A percentile compares a stretch with the other conserved stretches of the same genome.
phyloP scores from a whole-genome alignment of 441 rosid species.

The Croton setiger region DNA sequence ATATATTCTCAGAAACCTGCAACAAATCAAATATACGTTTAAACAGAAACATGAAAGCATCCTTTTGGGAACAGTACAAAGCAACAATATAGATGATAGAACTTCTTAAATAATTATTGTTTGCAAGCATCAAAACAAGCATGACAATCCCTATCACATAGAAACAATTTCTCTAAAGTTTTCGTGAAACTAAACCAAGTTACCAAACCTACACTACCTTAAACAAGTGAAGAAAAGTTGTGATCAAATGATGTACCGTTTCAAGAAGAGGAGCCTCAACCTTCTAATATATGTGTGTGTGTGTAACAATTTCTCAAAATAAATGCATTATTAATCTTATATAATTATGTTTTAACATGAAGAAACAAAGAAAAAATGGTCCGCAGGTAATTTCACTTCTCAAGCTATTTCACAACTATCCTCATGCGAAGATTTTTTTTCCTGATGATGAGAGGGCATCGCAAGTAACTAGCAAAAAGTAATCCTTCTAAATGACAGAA shows the following conservation, averaged over 20 bases:
- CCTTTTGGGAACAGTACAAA: background rate
- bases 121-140: background rate
- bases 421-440: background rate
- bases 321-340: background rate
- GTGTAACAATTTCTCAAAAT: background rate
- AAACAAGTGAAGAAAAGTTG: background rate
- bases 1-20: slow-evolving; percentile 7
- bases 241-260: background rate
- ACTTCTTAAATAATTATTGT: background rate
- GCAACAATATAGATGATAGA: background rate
- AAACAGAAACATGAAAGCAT: slow-evolving; percentile 2
- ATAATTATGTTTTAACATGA: background rate
- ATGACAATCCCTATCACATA: background rate
- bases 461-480: background rate
- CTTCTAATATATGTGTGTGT: background rate
- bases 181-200: slow-evolving; percentile 1
- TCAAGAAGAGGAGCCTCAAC: background rate
- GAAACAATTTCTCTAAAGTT: slow-evolving; percentile 7
- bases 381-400: background rate
- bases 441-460: slow-evolving; percentile 5
- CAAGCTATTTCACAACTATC: background rate
- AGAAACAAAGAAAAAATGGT: background rate
- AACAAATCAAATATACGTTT: slow-evolving; percentile 9
- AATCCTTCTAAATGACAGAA: background rate
- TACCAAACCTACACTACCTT: background rate